Evolutionary conservation across 2,329 filamentous ascomycete genomes (phyloP).

Genomic region (Exophiala spinifera): DNA sequence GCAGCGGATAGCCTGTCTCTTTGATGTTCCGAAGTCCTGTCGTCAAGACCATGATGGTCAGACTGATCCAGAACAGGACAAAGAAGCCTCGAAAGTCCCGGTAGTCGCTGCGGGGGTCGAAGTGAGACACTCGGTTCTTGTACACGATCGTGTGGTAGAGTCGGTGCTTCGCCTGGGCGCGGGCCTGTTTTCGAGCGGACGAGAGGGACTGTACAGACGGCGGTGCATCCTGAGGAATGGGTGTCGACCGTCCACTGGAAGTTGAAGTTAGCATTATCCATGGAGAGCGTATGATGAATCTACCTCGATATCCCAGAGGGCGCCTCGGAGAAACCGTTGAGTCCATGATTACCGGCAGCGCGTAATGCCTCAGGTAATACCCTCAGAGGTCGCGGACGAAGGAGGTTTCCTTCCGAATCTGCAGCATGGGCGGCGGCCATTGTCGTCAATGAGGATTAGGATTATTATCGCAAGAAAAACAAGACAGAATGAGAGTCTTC

Average conservation of each 20-base stretch:
- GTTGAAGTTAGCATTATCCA: conserved; percentile 1
- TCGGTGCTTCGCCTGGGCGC: conserved; percentile 75
- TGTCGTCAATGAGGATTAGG: background rate
- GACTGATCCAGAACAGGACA: conserved; percentile 93
- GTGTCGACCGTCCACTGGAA: conserved; percentile 73
- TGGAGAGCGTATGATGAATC: background rate
- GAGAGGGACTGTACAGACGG: conserved; percentile 86
- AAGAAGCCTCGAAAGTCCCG: conserved; percentile 97
- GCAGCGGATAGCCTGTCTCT: conserved; percentile 83
- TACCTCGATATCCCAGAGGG: conserved; percentile 39
- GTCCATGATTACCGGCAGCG: conserved; percentile 25
- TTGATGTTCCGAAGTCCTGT: conserved; percentile 90
- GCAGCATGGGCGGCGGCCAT: conserved; percentile 13
- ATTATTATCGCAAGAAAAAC: background rate
- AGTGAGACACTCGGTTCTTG: conserved; percentile 85
- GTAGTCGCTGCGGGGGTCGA: conserved; percentile 88
- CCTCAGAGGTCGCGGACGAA: conserved; percentile 22
- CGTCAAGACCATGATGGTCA: conserved; percentile 95
- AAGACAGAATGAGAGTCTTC: background rate
- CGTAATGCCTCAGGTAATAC: conserved; percentile 18
- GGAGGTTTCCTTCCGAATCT: conserved; percentile 20
- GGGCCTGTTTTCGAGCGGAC: conserved; percentile 75
- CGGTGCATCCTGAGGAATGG: conserved; percentile 83
- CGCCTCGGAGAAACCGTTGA: conserved; percentile 33
- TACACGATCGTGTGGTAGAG: conserved; percentile 94